Evolutionary conservation across 495 filamentous ascomycete species (phyloP), one percentile per base, ranked within the genome.

Genomic region (Tuber magnatum): DNA sequence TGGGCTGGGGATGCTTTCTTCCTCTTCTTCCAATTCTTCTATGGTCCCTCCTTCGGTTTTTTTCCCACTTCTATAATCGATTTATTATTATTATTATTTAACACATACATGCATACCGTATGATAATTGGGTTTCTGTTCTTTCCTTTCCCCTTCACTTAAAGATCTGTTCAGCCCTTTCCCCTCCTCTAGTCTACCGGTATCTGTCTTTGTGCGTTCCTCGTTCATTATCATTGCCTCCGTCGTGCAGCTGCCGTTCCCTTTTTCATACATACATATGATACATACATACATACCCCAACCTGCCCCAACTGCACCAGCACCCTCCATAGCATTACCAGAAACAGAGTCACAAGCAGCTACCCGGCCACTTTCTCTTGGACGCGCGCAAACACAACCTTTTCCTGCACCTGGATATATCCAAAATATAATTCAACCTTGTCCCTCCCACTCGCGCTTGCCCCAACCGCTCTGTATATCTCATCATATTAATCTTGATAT

Each of bases 291-390:
- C 24, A 56, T 12, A 28, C 56, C 56, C 14, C 32, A 35, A 4
- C 28, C 16, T 35, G 28, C 14, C 14, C 28, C 56, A 35, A 28
- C 28, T 65, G 28, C 56, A 65, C 14, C 28, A 65, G 32, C 51
- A 6, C 28, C 56, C 56, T 61, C 56, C 56, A 28, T 51, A 74
- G 28, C n/a, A 46, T 16, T 4, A 46, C 5, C 18, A 61, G 20
- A 39, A 71, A 32, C 68, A 76, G 12, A 42, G 69, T 46, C 42
- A 69, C 22, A 61, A 65, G 68, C 46, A 78, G 35, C 69, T 79
- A 79, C 75, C 77, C 76, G 76, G 77, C 77, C 77, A 79, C 72
- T 79, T 73, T 65, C 77, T 79, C 78, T 77, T 71, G 72, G 76
- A 74, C 56, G 71, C 12, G 41, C 68, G 48, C 65, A 32, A 39